Base-by-base conservation (phyloP, 345 rosid species). In the Melastoma malabathricum region DNA sequence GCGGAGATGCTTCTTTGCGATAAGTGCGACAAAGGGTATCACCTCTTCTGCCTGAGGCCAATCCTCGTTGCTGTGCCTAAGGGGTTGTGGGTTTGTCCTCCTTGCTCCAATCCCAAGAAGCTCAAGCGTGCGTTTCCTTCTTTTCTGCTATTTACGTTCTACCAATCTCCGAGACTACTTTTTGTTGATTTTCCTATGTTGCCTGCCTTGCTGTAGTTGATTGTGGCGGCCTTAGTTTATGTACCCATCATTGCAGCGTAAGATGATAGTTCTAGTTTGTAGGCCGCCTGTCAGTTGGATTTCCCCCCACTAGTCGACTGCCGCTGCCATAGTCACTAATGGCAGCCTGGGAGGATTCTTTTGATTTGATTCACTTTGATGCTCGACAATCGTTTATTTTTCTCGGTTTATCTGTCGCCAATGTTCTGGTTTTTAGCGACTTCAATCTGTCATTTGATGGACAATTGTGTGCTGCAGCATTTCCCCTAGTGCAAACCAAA, bases 1-100 rank as follows among this genome's bases (percentile, higher is more conserved):
- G 65, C 74, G 17, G 73, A 90, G 80, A 74, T 86, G 44, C 74
- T 90, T 2, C 73, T 90, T n/a, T 90, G 98, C 48, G 98, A 86
- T 56, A 80, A 72, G 51, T 90, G 98, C 55, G 86, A 90, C 13
- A 68, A 72, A 58, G 98, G 96, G 15, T 82, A 63, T 64, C 98
- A 90, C 68, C 65, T 82, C 15, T 83, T 78, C 59, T 90, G 98
- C 75, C 78, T 86, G 31, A 70, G 83, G 45, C 98, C 98, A 31
- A 77, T 90, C 59, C 94, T 90, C 55, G 89, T 65, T 22, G 68
- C 89, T 7, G 84, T 90, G 13, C 98, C 96, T 18, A 86, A 77
- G 60, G 94, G 96, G 39, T 75, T 81, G 13, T 90, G 98, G 98
- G 69, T 74, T 22, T 90, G 98, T 56, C 73, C 76, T 45, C 55